Base-by-base conservation (phyloP, 352 stramenopile species). In the Globisporangium takayamanum region DNA sequence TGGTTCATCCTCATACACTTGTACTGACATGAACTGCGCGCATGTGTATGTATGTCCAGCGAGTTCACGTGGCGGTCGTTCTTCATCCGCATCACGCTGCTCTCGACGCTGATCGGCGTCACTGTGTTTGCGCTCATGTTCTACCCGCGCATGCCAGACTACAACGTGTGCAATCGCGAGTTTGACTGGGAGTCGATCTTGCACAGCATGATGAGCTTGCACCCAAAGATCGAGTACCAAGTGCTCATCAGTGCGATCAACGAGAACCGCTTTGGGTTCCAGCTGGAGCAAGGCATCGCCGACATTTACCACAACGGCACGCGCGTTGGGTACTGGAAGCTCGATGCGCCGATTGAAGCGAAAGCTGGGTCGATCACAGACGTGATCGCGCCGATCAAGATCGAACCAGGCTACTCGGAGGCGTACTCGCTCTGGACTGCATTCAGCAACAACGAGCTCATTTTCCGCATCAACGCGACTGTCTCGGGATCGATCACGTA, bases 161-260 rank as follows among this genome's bases (percentile, higher is more conserved):
- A 95, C 70, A 90, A 93, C 53, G 83, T 95, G 20, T 95, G 85
- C 77, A 95, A 95, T 46, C 85, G 84, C 16, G 69, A 93, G 63
- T 95, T 95, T 62, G 83, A 95, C 49, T 95, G 85, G 85, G 81
- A 88, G 48, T 95, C 85, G 10, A 91, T 93, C 61, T 60, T 95
- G 15, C 71, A 84, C 54, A 95, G 85, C 48, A 67, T 95, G 46
- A 65, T 74, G 48, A 84, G 72, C 41, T 51, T 93, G 6, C 71
- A 88, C 41, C 85, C 85, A 0, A 91, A 90, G 60, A 88, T 95
- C 50, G 68, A 93, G 58, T 95, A 95, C 42, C 71, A 95, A 51
- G 78, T 95, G 50, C 60, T 95, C 49, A 84, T 91, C 60, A 95
- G 85, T 39, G 81, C 91, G 30, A 87, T 92, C 60, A 95, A 95